phyloP scores from a whole-genome alignment of 2,329 filamentous ascomycete genomes.

The Aspergillus aculeatinus region DNA sequence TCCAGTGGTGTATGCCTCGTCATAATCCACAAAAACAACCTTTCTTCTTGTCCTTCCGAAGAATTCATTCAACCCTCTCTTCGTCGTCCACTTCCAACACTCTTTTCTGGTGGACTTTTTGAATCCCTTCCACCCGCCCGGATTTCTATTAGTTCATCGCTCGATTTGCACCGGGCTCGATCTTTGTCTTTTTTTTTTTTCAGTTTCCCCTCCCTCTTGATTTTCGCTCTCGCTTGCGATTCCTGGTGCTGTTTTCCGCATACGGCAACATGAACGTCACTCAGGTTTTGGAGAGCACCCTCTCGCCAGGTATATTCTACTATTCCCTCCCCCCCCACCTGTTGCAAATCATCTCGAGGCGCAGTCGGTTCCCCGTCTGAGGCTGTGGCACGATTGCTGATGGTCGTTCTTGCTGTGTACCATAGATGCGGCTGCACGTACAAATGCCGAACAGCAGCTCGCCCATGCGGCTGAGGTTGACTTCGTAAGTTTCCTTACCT shows the following conservation, averaged over 20 bases:
- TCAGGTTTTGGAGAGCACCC: conserved; percentile 94
- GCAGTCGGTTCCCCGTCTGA: not conserved
- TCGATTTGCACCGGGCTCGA: conserved; percentile 20
- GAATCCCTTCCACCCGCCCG: conserved; percentile 6
- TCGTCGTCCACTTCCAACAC: conserved; percentile 24
- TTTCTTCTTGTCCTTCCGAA: conserved; percentile 28
- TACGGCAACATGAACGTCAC: conserved; percentile 84
- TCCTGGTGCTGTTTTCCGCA: conserved; percentile 23
- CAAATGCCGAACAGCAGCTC: conserved; percentile 91
- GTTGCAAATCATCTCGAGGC: not conserved
- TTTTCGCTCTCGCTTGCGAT: conserved; percentile 20
- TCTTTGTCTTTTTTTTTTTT: conserved; percentile 20
- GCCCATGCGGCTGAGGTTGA: conserved; percentile 88
- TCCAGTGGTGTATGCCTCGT: conserved; percentile 37
- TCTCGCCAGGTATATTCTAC: conserved; percentile 76
- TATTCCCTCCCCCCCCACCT: not conserved
- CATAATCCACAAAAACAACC: conserved; percentile 43
- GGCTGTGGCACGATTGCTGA: conserved; percentile 18
- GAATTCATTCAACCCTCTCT: conserved; percentile 17
- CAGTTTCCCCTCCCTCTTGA: conserved; percentile 17
- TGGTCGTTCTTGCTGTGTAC: conserved; percentile 32
- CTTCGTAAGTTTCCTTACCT: conserved; percentile 67
- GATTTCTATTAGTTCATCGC: conserved; percentile 5
- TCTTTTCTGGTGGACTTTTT: conserved; percentile 24
- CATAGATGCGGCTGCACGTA: conserved; percentile 83